Evolutionary conservation across 2,329 filamentous ascomycete species (phyloP), one percentile per base, ranked within the genome.

Genomic region (Colletotrichum siamense): DNA sequence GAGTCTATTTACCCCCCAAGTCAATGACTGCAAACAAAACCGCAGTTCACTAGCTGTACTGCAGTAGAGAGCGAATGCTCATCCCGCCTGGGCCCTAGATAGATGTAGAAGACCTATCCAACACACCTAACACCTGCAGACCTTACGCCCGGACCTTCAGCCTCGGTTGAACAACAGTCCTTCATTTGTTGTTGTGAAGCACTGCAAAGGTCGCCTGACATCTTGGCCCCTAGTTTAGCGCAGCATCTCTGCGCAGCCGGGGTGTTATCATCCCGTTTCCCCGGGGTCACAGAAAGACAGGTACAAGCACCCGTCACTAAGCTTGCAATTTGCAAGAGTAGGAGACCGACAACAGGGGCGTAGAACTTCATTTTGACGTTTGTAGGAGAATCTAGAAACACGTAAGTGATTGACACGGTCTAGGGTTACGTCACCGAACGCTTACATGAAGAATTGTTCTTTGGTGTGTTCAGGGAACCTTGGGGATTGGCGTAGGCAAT

Each of bases 401-500:
- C 2, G n/a, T 52, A 6, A 52, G n/a, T 5, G n/a, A 22, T 22
- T 13, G 4, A 1, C 44, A 0, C 2, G n/a, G n/a, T 22, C 6
- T 13, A 22, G 0, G 6, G 1, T 22, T 6, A 13, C 3, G 6
- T 22, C 44, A 22, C 0, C 3, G 6, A 52, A 24, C 10, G 10
- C 44, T 52, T 13, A 52, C 44, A 52, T 52, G 44, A 22, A 22
- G 1, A 22, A 6, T 52, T 13, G 44, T 22, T 8, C 4, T 22
- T 1, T 52, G 3, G n/a, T 4, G 18, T 52, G 0, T 22, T 13
- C 0, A 6, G n/a, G 4, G 44, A 1, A 52, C 6, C 3, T 22
- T 13, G n/a, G 3, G n/a, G n/a, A 13, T 52, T 13, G n/a, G 44
- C 1, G 44, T n/a, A 22, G 0, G 0, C 6, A 1, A 13, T 52